A percentile compares a stretch with the other conserved stretches of the same genome.
phyloP scores from a whole-genome alignment of 176 grass and related monocot species.

The Themeda triandra region DNA sequence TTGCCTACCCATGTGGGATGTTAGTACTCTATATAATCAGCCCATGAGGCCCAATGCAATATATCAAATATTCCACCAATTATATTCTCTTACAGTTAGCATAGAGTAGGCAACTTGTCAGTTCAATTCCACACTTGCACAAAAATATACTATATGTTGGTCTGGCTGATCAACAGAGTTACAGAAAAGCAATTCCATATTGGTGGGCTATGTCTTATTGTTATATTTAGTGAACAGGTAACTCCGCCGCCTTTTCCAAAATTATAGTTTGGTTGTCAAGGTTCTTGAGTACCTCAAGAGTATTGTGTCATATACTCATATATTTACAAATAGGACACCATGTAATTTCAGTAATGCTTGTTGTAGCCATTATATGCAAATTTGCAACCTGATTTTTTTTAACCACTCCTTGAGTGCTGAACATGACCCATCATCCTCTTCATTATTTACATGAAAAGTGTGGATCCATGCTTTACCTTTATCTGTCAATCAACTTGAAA shows the following conservation, averaged over 20 bases:
- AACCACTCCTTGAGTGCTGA: background rate
- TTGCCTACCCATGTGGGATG: no score
- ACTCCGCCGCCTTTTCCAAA: background rate
- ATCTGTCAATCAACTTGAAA: conserved; percentile 11
- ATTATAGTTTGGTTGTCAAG: background rate
- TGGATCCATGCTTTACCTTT: background rate
- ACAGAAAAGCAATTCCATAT: background rate
- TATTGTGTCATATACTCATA: background rate
- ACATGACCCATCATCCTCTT: background rate
- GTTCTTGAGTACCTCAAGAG: background rate
- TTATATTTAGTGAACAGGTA: background rate
- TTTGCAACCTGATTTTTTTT: background rate
- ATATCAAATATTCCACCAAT: no score
- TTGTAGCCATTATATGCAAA: conserved; percentile 2
- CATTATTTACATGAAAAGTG: background rate
- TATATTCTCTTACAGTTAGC: no score
- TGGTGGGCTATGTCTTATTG: background rate
- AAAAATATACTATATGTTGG: background rate
- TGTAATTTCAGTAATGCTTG: background rate
- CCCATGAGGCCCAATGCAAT: no score
- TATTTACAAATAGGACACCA: background rate
- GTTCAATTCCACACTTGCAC: background rate
- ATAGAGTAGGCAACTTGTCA: background rate
- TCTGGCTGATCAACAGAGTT: background rate
- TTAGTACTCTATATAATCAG: no score